These are phyloP conservation scores for Aspergillus novoparasiticus DNA, from an alignment of 2,329 filamentous ascomycete species.

Conservation along the genomic window DNA sequence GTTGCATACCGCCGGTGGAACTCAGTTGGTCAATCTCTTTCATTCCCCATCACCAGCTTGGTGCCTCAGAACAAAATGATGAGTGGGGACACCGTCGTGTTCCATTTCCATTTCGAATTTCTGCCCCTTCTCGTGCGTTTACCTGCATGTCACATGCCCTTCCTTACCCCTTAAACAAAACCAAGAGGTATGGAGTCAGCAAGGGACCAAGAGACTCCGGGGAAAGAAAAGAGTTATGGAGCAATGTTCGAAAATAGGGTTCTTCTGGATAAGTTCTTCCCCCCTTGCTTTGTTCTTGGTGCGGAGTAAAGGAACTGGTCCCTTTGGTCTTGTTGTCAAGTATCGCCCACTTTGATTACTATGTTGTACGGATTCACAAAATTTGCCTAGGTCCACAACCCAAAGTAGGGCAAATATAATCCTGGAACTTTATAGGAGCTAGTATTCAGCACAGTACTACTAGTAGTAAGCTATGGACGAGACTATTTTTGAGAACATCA, in stretches of 20 bases:
- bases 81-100: background rate
- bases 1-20: background rate
- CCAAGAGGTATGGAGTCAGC: background rate
- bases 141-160: background rate
- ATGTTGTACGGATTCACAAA: background rate
- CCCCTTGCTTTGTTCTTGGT: background rate
- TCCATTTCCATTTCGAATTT: slow-evolving; percentile 2
- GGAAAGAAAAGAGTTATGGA: background rate
- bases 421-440: background rate
- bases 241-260: background rate
- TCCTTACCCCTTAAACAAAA: background rate
- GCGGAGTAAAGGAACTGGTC: background rate
- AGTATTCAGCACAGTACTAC: background rate
- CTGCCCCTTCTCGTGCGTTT: background rate
- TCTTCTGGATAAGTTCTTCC: background rate
- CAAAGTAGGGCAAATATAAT: background rate
- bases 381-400: background rate
- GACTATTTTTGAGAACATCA: background rate
- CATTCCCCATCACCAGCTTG: background rate
- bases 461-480: background rate
- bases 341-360: background rate
- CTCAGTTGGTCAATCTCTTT: slow-evolving; percentile 1
- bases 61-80: background rate
- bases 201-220: background rate
- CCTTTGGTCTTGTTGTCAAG: background rate